phyloP scores from a whole-genome alignment of 208 protist genomes.

The Acanthamoeba polyphaga region DNA sequence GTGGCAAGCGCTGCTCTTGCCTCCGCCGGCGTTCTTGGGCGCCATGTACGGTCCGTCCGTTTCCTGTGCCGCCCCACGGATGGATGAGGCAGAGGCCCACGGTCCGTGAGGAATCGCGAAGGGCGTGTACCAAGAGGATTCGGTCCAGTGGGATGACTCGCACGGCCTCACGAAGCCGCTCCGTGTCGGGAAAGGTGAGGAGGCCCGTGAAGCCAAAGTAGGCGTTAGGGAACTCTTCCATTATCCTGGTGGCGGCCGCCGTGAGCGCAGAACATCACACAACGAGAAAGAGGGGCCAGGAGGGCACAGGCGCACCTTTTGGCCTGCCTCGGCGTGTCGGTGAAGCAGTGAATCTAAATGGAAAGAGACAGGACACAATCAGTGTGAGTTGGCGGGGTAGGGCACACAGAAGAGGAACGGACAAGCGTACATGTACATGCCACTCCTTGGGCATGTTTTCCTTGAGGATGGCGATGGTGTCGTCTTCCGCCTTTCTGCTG shows the following conservation, averaged over 20 bases:
- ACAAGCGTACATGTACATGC: constrained; percentile 85
- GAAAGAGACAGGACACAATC: constrained; percentile 42
- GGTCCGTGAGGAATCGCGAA: background rate
- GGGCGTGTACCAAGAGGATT: constrained; percentile 79
- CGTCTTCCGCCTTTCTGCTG: constrained; percentile 89
- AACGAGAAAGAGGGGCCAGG: background rate
- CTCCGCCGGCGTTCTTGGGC: constrained; percentile 82
- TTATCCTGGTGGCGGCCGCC: constrained; percentile 33
- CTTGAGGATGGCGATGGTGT: constrained; percentile 88
- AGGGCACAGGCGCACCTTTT: background rate
- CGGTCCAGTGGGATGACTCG: constrained; percentile 85
- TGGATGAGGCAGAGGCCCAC: too few species aligned
- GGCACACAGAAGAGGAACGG: constrained; percentile 43
- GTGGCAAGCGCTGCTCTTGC: constrained; percentile 8
- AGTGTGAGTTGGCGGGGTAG: background rate
- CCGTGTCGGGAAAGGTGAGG: constrained; percentile 86
- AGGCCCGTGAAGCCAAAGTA: constrained; percentile 91
- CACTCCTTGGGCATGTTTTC: constrained; percentile 84
- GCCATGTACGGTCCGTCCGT: constrained; percentile 92
- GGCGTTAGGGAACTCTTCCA: constrained; percentile 87
- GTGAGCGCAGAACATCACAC: background rate
- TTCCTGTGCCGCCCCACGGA: constrained; percentile 71
- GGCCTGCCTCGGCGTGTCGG: constrained; percentile 8
- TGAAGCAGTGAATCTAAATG: constrained; percentile 78
- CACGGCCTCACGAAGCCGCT: constrained; percentile 76